These are phyloP conservation scores for Rhodomyrtus tomentosa DNA, from an alignment of 345 rosid species.

Conservation along the genomic window DNA sequence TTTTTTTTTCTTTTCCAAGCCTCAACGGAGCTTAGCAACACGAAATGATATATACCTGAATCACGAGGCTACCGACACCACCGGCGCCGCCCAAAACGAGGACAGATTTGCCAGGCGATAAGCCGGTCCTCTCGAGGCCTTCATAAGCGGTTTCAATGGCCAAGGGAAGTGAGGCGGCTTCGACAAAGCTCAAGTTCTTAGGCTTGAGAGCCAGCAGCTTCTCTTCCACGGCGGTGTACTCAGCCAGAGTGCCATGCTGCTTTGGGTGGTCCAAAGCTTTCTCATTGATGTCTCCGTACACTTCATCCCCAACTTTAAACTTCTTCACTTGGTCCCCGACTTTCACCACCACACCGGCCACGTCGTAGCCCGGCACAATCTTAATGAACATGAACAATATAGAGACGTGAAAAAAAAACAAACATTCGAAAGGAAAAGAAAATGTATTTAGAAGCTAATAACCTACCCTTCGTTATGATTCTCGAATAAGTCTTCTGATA, in stretches of 20 bases:
- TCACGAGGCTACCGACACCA: constrained; percentile 51
- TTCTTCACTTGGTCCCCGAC: constrained; percentile 52
- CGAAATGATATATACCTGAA: constrained; percentile 49
- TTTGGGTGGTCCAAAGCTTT: constrained; percentile 53
- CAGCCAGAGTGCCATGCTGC: constrained; percentile 66
- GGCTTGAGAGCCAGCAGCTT: background rate
- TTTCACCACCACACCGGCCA: constrained; percentile 68
- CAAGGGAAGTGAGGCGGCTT: constrained; percentile 69
- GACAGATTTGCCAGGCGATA: constrained; percentile 63
- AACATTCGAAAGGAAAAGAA: background rate
- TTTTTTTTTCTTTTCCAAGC: background rate
- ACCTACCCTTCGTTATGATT: too few species aligned
- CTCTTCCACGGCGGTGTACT: constrained; percentile 55
- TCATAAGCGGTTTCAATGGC: constrained; percentile 74
- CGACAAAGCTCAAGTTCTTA: constrained; percentile 18
- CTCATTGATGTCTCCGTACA: constrained; percentile 23
- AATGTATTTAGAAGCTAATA: background rate
- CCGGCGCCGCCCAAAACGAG: constrained; percentile 17
- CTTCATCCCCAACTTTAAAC: background rate
- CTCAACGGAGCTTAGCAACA: background rate
- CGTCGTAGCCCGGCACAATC: constrained; percentile 31
- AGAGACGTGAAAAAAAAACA: background rate
- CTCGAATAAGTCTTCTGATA: too few species aligned
- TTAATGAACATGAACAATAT: background rate
- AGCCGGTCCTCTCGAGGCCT: constrained; percentile 59